Conservation (phyloP, 2,329 filamentous ascomycete species). For the Tolypocladium ophioglossoides region DNA sequence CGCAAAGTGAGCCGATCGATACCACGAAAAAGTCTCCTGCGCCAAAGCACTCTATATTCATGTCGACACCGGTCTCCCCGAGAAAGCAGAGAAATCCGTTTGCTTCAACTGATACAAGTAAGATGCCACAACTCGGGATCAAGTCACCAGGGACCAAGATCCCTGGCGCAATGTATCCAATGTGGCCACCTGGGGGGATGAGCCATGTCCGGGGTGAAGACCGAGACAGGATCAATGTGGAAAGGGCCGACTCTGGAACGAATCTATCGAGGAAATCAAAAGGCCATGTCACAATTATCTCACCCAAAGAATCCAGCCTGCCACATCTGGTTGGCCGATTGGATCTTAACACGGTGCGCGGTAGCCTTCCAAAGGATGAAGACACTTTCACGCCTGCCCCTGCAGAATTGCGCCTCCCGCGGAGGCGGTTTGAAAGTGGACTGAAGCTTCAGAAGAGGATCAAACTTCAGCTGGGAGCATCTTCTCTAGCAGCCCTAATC, state of each 20-base stretch:
- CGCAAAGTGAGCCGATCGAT: constrained; percentile 10
- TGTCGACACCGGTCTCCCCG: constrained; percentile 43
- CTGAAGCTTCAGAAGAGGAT: constrained; percentile 40
- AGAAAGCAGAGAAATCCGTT: constrained; percentile 25
- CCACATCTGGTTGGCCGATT: constrained; percentile 14
- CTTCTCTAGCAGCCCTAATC: constrained; percentile 1
- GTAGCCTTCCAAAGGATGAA: constrained; percentile 17
- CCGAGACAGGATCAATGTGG: not conserved
- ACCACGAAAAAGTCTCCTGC: constrained; percentile 13
- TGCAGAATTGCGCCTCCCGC: constrained; percentile 40
- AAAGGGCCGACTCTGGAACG: not conserved
- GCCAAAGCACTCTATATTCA: constrained; percentile 32
- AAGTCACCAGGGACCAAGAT: constrained; percentile 42
- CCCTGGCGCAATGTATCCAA: constrained; percentile 54
- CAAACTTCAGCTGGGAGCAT: constrained; percentile 30
- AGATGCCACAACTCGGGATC: constrained; percentile 30
- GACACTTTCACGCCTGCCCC: constrained; percentile 34
- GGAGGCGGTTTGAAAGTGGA: constrained; percentile 48
- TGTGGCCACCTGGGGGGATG: constrained; percentile 61
- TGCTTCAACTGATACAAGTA: constrained; percentile 13
- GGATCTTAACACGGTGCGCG: constrained; percentile 15
- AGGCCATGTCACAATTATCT: constrained; percentile 30
- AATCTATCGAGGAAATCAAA: constrained; percentile 36
- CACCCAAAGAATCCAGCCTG: constrained; percentile 32
- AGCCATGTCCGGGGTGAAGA: constrained; percentile 48